Percentiles rank a stretch among this genome's conserved stretches.
These are phyloP conservation scores for Gaertneriomyces semiglobifer DNA, from an alignment of 192 early-diverging fungal genomes.

Conservation along the genomic window DNA sequence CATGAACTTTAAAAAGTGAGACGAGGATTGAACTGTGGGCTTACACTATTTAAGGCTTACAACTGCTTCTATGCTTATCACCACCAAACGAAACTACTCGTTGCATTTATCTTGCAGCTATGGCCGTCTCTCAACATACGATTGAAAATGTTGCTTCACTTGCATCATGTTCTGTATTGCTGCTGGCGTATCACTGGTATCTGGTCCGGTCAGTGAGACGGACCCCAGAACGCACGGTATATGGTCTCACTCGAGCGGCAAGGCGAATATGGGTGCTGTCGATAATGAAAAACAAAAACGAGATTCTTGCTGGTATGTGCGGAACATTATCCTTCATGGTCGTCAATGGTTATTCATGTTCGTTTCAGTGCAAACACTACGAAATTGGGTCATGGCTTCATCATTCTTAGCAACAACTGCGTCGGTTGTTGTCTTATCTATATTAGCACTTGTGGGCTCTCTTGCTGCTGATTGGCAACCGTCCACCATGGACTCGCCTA, in stretches of 20 bases:
- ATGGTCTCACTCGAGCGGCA: conserved; percentile 31
- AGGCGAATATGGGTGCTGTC: conserved; percentile 38
- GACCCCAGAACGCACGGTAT: conserved; percentile 35
- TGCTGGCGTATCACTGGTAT: conserved; percentile 32
- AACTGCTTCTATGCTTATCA: too few species aligned
- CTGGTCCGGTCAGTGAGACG: conserved; percentile 17
- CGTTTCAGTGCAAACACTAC: conserved; percentile 35
- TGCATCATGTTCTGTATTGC: conserved; percentile 11
- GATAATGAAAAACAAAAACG: conserved; percentile 39
- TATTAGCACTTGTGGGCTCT: conserved; percentile 31
- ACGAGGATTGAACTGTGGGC: too few species aligned
- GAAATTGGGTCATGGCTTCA: conserved; percentile 43
- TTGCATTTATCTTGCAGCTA: too few species aligned
- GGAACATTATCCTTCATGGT: neutral
- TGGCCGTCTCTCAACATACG: neutral
- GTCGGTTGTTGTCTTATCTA: conserved; percentile 28
- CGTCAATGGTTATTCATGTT: neutral
- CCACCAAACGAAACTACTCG: too few species aligned
- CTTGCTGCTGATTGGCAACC: conserved; percentile 19
- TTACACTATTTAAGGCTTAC: too few species aligned
- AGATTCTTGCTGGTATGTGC: conserved; percentile 38
- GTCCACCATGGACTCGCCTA: conserved; percentile 7
- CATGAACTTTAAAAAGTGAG: too few species aligned
- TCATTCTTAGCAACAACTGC: conserved; percentile 42
- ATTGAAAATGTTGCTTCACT: conserved; percentile 26